phyloP scores from a whole-genome alignment of 495 filamentous ascomycete species.

The Thermothielavioides terrestris region DNA sequence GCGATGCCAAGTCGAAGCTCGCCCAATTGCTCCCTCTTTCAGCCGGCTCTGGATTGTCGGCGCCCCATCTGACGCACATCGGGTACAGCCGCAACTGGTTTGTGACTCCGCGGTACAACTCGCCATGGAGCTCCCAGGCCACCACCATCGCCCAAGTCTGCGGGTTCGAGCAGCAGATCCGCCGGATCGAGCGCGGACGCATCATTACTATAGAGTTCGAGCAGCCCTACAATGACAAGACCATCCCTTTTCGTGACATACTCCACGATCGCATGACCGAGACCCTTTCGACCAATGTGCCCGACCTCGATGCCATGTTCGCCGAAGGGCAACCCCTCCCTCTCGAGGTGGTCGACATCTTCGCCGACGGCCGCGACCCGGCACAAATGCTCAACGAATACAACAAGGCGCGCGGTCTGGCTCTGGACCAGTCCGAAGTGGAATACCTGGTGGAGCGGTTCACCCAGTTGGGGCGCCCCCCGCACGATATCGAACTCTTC shows the following conservation, averaged over 20 bases:
- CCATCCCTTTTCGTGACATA: conserved; percentile 55
- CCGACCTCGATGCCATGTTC: conserved; percentile 69
- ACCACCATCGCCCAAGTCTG: conserved; percentile 92
- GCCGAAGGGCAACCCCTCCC: conserved; percentile 61
- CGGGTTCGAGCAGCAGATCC: conserved; percentile 60
- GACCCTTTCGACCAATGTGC: conserved; percentile 53
- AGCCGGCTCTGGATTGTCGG: conserved; percentile 3
- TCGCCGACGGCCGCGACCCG: conserved; percentile 50
- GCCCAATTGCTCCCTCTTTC: conserved; percentile 35
- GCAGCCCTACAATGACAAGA: conserved; percentile 36
- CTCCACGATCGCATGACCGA: conserved; percentile 95
- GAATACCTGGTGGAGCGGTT: conserved; percentile 88
- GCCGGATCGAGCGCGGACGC: conserved; percentile 82
- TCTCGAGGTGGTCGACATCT: conserved; percentile 64
- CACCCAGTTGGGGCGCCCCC: conserved; percentile 61
- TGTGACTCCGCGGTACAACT: conserved; percentile 79
- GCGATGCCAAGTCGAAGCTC: conserved; percentile 28
- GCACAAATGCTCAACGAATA: conserved; percentile 67
- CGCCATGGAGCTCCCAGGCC: conserved; percentile 94
- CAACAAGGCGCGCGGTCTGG: conserved; percentile 73
- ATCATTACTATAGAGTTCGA: conserved; percentile 57
- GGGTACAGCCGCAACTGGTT: conserved; percentile 42
- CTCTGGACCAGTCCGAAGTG: conserved; percentile 80
- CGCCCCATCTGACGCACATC: conserved; percentile 19
- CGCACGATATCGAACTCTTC: conserved; percentile 90